Evolutionary conservation across 1,284 basidiomycete species (phyloP), one percentile per base, ranked within the genome.

Genomic region (Austroboletus niveus): DNA sequence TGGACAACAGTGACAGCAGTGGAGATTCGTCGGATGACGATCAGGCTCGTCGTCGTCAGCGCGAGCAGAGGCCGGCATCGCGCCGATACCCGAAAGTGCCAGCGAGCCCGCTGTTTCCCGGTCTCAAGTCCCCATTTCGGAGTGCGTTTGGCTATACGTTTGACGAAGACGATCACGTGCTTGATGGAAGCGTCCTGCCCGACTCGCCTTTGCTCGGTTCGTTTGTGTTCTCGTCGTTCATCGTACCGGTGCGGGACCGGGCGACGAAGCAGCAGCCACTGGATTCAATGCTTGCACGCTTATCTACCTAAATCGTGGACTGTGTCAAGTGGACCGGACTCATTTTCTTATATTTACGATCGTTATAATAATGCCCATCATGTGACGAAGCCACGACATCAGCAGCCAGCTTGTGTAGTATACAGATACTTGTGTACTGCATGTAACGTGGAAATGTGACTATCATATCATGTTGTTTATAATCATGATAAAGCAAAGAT

Each of bases 181-280:
- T 14, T 10, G 34, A 35, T n/a, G 34, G 12, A 7, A 15, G 34
- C 12, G 34, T 15, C 15, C 15, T 55, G 27, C 55, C 53, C 24
- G 48, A 48, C 27, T 53, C 60, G 14, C 57, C 60, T 14, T 44
- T 39, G 8, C 35, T 35, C 34, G 12, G 34, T 15, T 35, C 45
- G 9, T 47, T 46, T 34, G 27, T 58, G 49, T 60, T 64, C 45
- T 46, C 59, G 31, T 46, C 60, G 1, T 57, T 51, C 50, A 47
- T 62, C 48, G 53, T 47, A 6, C 55, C 57, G 6, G 35, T 60
- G 27, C 42, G 41, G 35, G 45, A 34, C 5, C 42, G 44, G 36
- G 22, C 2, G 22, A 43, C 38, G 20, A 36, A n/a, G 30, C 48
- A 38, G 52, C 38, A 41, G 46, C 48, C 52, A 14, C 5, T 24